Base-by-base conservation (phyloP, 306 rosid genomes). In the Pterocarpus santalinus region DNA sequence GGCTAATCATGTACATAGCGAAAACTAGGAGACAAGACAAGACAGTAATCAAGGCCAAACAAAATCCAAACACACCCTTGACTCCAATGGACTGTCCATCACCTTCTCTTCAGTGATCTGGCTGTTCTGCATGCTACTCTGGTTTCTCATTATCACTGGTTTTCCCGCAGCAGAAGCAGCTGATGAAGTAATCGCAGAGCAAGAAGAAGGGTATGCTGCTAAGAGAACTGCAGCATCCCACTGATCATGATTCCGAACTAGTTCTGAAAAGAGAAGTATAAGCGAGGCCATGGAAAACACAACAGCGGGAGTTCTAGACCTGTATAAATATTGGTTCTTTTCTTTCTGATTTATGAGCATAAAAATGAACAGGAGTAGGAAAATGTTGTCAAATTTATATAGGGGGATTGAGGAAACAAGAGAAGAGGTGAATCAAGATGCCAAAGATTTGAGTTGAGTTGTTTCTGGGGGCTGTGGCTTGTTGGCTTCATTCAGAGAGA, bases 251-350 rank as follows among this genome's bases (percentile, higher is more conserved):
- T 69, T 69, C 57, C 61, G 72, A 75, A 86, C 77, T 5, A 86
- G 75, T 44, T 82, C 86, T 8, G 86, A 75, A 39, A 79, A 64
- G 0, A 86, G 73, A 82, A 86, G 89, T 33, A 82, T 22, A 0
- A 86, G 68, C 1, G 89, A 86, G 57, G 89, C 89, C 89, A 84
- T 84, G n/a, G n/a, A n/a, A n/a, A n/a, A n/a, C n/a, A n/a, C n/a
- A n/a, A n/a, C n/a, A n/a, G n/a, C n/a, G n/a, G n/a, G 5, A 1
- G 0, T 34, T 33, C 17, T 38, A 38, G 43, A 3, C 43, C 43
- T 38, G 43, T 38, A 38, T 38, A 38, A 38, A 38, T 3, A 38
- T 38, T 38, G 43, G 43, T 6, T 38, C 5, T 6, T 38, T 38
- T 38, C 4, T 38, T 4, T 38, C 5, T 38, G 43, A 38, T 38